Base-by-base conservation (phyloP, 345 rosid genomes). In the Gossypium ekmanianum region DNA sequence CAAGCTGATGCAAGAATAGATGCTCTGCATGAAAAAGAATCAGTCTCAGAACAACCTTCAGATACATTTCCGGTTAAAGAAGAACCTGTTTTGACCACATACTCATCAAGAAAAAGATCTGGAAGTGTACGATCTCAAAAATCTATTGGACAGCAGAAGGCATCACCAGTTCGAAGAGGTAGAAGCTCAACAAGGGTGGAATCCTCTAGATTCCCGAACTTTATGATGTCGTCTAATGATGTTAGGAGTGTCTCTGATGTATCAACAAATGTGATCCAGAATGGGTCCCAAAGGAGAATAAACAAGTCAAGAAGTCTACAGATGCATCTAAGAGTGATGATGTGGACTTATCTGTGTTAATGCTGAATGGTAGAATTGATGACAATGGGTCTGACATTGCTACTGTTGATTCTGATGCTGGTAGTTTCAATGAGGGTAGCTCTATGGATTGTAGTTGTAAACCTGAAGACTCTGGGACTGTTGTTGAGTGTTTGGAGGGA, bases 71-170 rank as follows among this genome's bases (percentile, higher is more conserved):
- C 76, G 52, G 81, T 78, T 74, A 77, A 84, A 77, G 93, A 81
- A 76, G 79, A 79, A 50, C 84, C 93, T 27, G 44, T 78, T 59
- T 68, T 94, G 76, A 80, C 91, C 52, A 91, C 94, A 39, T 91
- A 91, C 81, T 81, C 92, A 68, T 85, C 94, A 71, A 94, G 92
- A 77, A 92, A 79, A 83, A 89, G 90, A 80, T 83, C 91, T 67
- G 87, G 87, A 74, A 83, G 89, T 27, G 72, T 76, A 26, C 85
- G 76, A 61, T 75, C 81, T 54, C 86, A 82, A 77, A 88, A 84
- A 77, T 78, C 80, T 64, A 77, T 76, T 20, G 72, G 77, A 10
- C 84, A 79, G 71, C 80, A 76, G 79, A 80, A 84, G 73, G 77
- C 71, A 57, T 56, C 76, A 27, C 75, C 85, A 4, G 73, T 78